Conservation (phyloP, 345 rosid species). For the Bruguiera parviflora region DNA sequence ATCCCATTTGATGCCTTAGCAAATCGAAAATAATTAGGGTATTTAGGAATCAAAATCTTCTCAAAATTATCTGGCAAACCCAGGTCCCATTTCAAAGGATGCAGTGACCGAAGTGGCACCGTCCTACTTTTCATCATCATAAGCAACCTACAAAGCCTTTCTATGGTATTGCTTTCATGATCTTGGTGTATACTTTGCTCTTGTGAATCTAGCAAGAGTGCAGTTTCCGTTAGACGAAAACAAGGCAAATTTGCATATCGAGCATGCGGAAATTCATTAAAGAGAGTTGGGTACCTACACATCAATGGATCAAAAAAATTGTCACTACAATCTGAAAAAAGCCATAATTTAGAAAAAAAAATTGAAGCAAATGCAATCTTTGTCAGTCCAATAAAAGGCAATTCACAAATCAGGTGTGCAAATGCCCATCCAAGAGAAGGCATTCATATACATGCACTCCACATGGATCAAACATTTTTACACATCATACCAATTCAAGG, state of each 20-base stretch:
- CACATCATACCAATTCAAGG: too few relatives aligned
- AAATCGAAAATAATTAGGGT: conserved; percentile 59
- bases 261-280: conserved; percentile 79
- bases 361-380: not conserved
- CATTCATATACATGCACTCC: too few relatives aligned
- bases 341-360: not conserved
- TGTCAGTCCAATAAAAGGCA: not conserved
- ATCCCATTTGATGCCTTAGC: conserved; percentile 55
- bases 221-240: conserved; percentile 79
- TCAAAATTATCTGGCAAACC: conserved; percentile 81
- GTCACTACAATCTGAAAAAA: not conserved
- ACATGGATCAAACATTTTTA: too few relatives aligned
- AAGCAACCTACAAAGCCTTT: conserved; percentile 72
- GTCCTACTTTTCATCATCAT: conserved; percentile 86
- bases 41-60: conserved; percentile 54
- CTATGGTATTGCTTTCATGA: conserved; percentile 63
- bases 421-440: too few relatives aligned
- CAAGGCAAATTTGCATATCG: conserved; percentile 83
- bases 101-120: conserved; percentile 57
- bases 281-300: conserved; percentile 84
- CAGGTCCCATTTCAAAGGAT: conserved; percentile 80
- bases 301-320: conserved; percentile 5
- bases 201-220: conserved; percentile 68
- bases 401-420: not conserved
- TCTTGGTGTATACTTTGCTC: conserved; percentile 65